phyloP scores from a whole-genome alignment of 2,329 filamentous ascomycete genomes.

The Microsporum canis region DNA sequence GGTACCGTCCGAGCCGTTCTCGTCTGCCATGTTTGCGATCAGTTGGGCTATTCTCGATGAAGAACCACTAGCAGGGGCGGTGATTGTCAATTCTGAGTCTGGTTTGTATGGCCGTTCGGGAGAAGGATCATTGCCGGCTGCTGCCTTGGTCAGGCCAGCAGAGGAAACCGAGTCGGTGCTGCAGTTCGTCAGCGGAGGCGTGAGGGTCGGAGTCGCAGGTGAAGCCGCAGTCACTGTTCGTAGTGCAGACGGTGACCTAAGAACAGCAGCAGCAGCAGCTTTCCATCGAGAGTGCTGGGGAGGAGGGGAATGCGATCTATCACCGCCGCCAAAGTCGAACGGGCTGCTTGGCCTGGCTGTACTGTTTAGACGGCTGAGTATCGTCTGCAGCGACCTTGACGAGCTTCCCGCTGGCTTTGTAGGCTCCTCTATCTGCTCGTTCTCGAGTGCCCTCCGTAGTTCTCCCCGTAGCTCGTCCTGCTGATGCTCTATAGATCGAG shows the following conservation, averaged over 20 bases:
- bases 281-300: conserved; percentile 1
- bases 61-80: neutral
- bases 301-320: neutral
- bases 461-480: neutral
- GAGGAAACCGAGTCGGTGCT: neutral
- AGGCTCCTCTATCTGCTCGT: neutral
- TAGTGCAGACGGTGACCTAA: neutral
- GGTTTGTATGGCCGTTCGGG: neutral
- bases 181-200: neutral
- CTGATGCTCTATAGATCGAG: neutral
- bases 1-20: conserved; percentile 44
- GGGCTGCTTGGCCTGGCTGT: neutral
- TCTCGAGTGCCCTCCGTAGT: neutral
- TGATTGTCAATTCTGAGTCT: neutral
- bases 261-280: neutral
- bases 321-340: neutral
- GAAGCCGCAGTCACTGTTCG: neutral
- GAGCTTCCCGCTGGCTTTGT: neutral
- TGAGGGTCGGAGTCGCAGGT: neutral
- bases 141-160: neutral
- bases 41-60: conserved; percentile 1
- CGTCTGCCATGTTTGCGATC: conserved; percentile 25
- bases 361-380: neutral
- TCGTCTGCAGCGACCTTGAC: neutral
- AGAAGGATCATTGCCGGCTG: neutral